phyloP scores from a whole-genome alignment of 441 rosid genomes.

The Arabidopsis hybrid region DNA sequence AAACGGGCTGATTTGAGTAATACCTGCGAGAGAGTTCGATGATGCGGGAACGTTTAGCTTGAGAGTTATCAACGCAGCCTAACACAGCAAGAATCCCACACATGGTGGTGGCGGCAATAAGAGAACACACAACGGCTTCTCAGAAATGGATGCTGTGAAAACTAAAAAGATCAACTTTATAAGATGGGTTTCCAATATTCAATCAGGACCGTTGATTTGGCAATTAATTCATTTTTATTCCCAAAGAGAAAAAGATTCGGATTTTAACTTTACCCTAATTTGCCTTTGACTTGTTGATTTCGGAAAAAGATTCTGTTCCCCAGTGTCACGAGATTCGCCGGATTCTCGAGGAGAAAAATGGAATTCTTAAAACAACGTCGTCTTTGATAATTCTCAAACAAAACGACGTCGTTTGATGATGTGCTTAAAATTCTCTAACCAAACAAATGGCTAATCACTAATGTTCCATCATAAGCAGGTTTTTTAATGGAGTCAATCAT shows the following conservation, averaged over 20 bases:
- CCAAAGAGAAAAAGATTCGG: conserved; percentile 29
- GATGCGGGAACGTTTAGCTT: conserved; percentile 92
- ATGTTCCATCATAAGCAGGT: neutral
- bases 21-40: conserved; percentile 93
- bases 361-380: neutral
- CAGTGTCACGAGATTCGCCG: conserved; percentile 21
- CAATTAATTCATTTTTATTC: conserved; percentile 3
- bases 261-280: conserved; percentile 39
- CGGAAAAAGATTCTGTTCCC: conserved; percentile 28
- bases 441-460: conserved; percentile 2
- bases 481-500: too few relatives aligned
- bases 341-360: conserved; percentile 16
- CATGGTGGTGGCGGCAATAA: conserved; percentile 56
- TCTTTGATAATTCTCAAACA: neutral
- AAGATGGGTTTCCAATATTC: neutral
- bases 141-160: conserved; percentile 13
- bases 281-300: conserved; percentile 25
- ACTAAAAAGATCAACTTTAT: conserved; percentile 23
- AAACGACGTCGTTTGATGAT: neutral
- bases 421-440: neutral
- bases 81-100: conserved; percentile 95
- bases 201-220: conserved; percentile 57
- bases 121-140: conserved; percentile 17
- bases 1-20: neutral
- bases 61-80: conserved; percentile 86